Base-by-base conservation (phyloP, 139 green algal genomes). In the Picochlorum costavermella region DNA sequence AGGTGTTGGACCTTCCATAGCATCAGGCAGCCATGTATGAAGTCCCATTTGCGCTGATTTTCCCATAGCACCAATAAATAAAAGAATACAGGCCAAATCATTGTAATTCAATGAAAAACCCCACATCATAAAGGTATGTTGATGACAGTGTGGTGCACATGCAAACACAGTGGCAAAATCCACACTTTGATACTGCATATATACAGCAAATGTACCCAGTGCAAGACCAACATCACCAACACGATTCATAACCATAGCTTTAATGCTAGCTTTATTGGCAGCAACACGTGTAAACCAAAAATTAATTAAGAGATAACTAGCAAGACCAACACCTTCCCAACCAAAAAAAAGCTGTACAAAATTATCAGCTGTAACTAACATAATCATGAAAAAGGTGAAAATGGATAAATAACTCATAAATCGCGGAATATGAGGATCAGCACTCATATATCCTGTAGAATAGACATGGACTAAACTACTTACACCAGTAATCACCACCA, bases 1-100 rank as follows among this genome's bases (percentile, higher is more conserved):
- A 20, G 83, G 83, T 17, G 83, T 88, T 53, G 83, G 83, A 53
- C 81, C 83, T 63, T 86, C 83, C 83, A 90, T 88, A 12, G 70
- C 69, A 71, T 88, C 78, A 55, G 83, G 78, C 36, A 86, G 70
- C 83, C 83, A 90, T 51, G 80, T 83, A 46, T 88, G 81, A 36
- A 87, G 75, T 43, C 81, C 75, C 46, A 90, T 60, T 76, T 87
- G 83, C 37, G 78, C 83, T 64, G 73, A 85, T 79, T 85, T 87
- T 33, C 81, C 81, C 67, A 86, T 69, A 57, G 74, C 70, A 37
- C 81, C 81, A 56, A 86, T 72, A 69, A 85, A 82, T 46, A 84
- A 58, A 26, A 77, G 65, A 55, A 88, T 69, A 60, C 73, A 79
- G 49, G 81, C 75, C 36, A 57, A 48, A 50, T 64, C 75, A 61